phyloP scores from a whole-genome alignment of 2,329 filamentous ascomycete genomes.

The Didymella segeticola region DNA sequence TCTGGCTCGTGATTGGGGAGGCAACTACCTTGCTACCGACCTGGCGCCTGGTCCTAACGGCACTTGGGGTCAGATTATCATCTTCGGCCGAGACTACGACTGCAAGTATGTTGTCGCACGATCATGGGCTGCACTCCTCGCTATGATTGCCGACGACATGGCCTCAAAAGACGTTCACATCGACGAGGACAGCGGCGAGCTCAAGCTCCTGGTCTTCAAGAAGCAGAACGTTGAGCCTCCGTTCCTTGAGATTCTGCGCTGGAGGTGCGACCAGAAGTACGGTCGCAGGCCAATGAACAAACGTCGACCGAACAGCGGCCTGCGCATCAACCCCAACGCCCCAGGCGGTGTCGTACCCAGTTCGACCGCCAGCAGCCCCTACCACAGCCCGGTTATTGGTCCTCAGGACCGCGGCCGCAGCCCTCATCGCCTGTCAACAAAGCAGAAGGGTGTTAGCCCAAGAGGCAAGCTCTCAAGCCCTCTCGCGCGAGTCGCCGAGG shows the following conservation, averaged over 20 bases:
- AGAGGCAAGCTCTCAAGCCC: constrained; percentile 73
- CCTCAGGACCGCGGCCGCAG: constrained; percentile 69
- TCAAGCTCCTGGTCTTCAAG: constrained; percentile 87
- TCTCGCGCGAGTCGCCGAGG: constrained; percentile 77
- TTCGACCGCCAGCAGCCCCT: constrained; percentile 63
- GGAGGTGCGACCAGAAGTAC: constrained; percentile 95
- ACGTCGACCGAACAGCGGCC: constrained; percentile 54
- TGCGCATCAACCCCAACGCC: constrained; percentile 62
- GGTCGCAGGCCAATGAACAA: constrained; percentile 62
- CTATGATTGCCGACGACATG: constrained; percentile 87
- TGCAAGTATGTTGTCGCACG: constrained; percentile 96
- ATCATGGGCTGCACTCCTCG: constrained; percentile 89
- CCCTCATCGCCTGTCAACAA: constrained; percentile 69
- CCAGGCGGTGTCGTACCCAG: constrained; percentile 52
- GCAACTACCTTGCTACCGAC: constrained; percentile 95
- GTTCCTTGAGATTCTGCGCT: constrained; percentile 93
- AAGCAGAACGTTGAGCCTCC: constrained; percentile 85
- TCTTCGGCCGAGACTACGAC: constrained; percentile 97
- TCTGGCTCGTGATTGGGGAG: constrained; percentile 95
- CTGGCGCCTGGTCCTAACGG: constrained; percentile 88
- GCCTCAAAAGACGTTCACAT: constrained; percentile 91
- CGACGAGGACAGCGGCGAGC: constrained; percentile 88
- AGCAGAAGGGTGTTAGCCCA: constrained; percentile 67
- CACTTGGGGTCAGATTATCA: constrained; percentile 94
- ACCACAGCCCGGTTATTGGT: constrained; percentile 68